Conservation (phyloP, 768 basidiomycete genomes). For the Mycena rebaudengoi region DNA sequence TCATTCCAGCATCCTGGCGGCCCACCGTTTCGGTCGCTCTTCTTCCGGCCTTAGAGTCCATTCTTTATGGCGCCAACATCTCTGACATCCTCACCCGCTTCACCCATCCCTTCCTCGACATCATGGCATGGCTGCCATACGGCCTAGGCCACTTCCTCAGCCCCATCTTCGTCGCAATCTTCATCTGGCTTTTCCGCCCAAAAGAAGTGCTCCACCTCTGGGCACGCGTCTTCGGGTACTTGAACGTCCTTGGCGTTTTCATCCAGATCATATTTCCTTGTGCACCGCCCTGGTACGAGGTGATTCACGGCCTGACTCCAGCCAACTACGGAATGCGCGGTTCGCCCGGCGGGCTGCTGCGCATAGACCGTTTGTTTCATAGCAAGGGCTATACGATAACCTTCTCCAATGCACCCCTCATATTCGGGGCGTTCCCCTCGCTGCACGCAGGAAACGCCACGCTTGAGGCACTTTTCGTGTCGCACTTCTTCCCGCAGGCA, state of each 20-base stretch:
- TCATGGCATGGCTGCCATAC: conserved; percentile 96
- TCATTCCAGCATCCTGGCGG: conserved; percentile 78
- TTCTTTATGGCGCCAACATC: conserved; percentile 97
- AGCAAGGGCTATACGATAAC: conserved; percentile 76
- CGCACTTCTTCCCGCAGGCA: conserved; percentile 90
- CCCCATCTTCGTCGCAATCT: conserved; percentile 86
- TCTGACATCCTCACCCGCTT: conserved; percentile 95
- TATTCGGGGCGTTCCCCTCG: conserved; percentile 97
- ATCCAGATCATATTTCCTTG: conserved; percentile 91
- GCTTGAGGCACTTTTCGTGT: conserved; percentile 90
- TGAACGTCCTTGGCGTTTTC: conserved; percentile 90
- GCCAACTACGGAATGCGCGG: conserved; percentile 93
- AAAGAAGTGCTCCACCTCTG: conserved; percentile 84
- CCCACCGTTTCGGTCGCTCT: conserved; percentile 91
- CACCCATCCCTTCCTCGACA: conserved; percentile 91
- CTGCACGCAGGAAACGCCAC: conserved; percentile 93
- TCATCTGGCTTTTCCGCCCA: conserved; percentile 90
- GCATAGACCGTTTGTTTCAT: conserved; percentile 91
- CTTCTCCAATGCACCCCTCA: conserved; percentile 89
- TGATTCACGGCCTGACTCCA: conserved; percentile 95
- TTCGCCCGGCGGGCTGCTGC: conserved; percentile 90
- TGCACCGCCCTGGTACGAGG: conserved; percentile 97
- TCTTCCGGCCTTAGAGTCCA: conserved; percentile 93
- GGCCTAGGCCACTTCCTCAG: conserved; percentile 91
- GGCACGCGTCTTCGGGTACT: conserved; percentile 89